Conservation (phyloP, 495 filamentous ascomycete species). For the Xylaria scruposa region DNA sequence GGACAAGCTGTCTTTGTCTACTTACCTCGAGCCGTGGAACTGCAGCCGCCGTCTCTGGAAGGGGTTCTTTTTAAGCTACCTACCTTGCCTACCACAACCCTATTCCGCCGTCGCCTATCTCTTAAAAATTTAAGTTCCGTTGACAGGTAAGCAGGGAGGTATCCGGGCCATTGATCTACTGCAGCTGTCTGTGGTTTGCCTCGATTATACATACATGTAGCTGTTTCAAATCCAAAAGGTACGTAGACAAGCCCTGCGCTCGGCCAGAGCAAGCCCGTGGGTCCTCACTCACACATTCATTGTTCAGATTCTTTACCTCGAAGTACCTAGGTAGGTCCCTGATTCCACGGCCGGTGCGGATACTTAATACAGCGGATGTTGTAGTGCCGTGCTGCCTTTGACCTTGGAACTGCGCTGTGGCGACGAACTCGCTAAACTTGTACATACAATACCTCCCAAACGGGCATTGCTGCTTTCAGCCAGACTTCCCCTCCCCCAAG, state of each 20-base stretch:
- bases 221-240: neutral
- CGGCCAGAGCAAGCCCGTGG: constrained; percentile 6
- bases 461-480: constrained; percentile 32
- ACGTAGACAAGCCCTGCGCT: neutral
- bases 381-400: constrained; percentile 28
- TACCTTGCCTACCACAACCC: neutral
- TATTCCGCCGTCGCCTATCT: neutral
- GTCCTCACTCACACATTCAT: neutral
- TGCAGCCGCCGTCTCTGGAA: constrained; percentile 11
- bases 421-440: constrained; percentile 22
- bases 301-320: neutral
- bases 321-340: no score
- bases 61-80: constrained; percentile 7
- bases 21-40: constrained; percentile 12
- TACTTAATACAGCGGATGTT: constrained; percentile 22
- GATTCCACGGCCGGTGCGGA: neutral
- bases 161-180: constrained; percentile 1
- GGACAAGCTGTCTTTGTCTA: constrained; percentile 32
- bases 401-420: constrained; percentile 8
- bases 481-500: constrained; percentile 25
- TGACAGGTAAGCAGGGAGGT: neutral
- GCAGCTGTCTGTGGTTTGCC: constrained; percentile 21
- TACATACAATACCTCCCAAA: constrained; percentile 13
- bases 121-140: neutral
- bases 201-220: neutral